Base-by-base conservation (phyloP, 169 alveolate species). In the Eimeria acervulina region DNA sequence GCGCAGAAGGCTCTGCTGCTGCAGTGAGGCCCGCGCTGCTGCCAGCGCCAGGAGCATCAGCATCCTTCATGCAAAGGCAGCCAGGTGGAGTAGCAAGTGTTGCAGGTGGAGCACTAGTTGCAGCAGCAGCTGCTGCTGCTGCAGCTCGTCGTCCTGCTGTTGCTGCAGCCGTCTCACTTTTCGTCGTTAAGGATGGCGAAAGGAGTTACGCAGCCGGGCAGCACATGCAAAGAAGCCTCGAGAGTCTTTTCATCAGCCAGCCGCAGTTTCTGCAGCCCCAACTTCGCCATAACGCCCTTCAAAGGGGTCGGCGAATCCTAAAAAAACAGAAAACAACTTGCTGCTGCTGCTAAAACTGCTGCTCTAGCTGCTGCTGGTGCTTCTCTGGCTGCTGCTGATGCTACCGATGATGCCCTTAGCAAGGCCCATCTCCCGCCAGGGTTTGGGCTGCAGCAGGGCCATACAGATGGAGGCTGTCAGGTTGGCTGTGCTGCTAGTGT, bases 201-300 rank as follows among this genome's bases (percentile, higher is more conserved):
- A 17, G 99, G 99, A 33, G 98, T 96, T 28, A 97, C 96, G 80
- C 96, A 94, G 7, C 99, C 99, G 52, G 97, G 98, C 19, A 80
- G 51, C 68, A 97, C 96, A 42, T 96, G 96, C 19, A 97, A 95
- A 61, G 97, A 95, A 55, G 78, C 95, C 89, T 93, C 96, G 95
- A 98, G 96, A 51, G 87, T 72, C 78, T 96, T 97, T 80, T 97
- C 98, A 78, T 97, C 98, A 2, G 97, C 99, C 91, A 98, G 93
- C 26, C 98, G 97, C 89, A 98, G 95, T 55, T 97, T 96, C 81
- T 95, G 90, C n/a, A 98, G 98, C 7, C 97, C 96, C 72, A 98
- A 96, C 51, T 78, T 80, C 90, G 94, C 93, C 85, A 97, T 93
- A 38, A 98, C 87, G 92, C 94, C 88, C 87, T 97, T 97, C 95